Evolutionary conservation across 345 rosid genomes (phyloP).

Genomic region (Eucalyptus marginata): DNA sequence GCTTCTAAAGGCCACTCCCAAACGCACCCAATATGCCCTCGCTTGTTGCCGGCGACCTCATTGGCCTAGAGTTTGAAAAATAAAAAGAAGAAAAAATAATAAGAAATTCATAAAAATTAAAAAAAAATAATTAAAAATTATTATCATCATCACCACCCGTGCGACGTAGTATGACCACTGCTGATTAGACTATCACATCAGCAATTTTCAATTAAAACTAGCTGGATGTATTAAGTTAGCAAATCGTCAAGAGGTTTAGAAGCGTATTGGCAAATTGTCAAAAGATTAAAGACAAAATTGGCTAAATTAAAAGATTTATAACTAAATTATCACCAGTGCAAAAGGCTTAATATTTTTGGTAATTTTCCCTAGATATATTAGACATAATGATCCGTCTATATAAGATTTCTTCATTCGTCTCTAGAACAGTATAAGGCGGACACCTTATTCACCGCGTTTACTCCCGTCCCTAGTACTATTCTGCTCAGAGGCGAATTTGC

Average conservation of each 20-base stretch:
- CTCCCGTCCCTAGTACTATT: background rate
- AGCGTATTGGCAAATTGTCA: fast-evolving
- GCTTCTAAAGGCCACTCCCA: no score
- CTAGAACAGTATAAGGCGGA: background rate
- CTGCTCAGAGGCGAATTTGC: background rate
- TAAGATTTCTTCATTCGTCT: background rate
- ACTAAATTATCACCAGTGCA: background rate
- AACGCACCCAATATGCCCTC: background rate
- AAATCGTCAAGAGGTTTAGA: background rate
- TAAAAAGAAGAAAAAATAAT: fast-evolving
- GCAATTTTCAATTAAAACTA: background rate
- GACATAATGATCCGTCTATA: background rate
- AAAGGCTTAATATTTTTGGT: background rate
- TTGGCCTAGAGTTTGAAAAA: background rate
- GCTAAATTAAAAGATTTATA: no score
- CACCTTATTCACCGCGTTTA: background rate
- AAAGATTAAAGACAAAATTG: background rate
- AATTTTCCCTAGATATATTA: background rate
- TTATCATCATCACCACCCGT: fast-evolving
- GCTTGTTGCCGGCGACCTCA: background rate
- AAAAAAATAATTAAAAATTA: background rate
- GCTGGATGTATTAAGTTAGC: fast-evolving
- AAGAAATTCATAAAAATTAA: background rate
- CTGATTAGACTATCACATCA: background rate
- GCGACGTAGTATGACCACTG: fast-evolving